Evolutionary conservation across 148 eudicot species (phyloP), one percentile per base, ranked within the genome.

Genomic region (Bassia scoparia): DNA sequence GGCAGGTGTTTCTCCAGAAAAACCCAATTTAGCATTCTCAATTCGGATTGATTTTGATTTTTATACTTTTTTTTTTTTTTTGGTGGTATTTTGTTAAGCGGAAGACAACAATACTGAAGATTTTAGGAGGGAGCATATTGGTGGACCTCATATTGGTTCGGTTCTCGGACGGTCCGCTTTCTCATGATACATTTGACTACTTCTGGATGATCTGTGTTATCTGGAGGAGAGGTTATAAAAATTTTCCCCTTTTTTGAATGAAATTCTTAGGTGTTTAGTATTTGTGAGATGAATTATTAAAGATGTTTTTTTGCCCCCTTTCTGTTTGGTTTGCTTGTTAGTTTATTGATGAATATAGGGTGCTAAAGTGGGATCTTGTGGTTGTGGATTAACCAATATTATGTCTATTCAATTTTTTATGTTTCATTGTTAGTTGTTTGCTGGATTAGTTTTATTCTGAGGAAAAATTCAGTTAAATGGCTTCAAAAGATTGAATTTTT

Each of bases 101-200:
- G 34, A 95, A 95, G 74, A 91, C 99, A 2, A 95, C 96, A 26
- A 92, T 95, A 43, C 68, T 95, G 85, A 95, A 95, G 82, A 91
- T 95, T 64, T 72, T 95, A 69, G 97, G 99, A 74, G 99, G 99
- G 78, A 95, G 83, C 99, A 91, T 44, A 88, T 95, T 97, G 97
- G 91, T 83, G 99, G 89, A 34, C 97, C 84, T 3, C 83, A 85
- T 21, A 95, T 91, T 96, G 98, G 91, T 71, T 81, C 87, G 74
- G 90, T 95, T 59, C 80, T 95, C 16, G 98, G 97, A 16, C 80
- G 98, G 82, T 95, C 97, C 29, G 97, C 98, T 44, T 95, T 95
- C 65, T n/a, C 97, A 95, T 54, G 98, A 95, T 74, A 95, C 97
- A 79, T 74, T 83, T 95, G 83, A 95, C 90, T 21, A 83, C 96